Evolutionary conservation across 2,329 filamentous ascomycete genomes (phyloP), one percentile per base, ranked within the genome.

Genomic region (Hypomyces perniciosus): DNA sequence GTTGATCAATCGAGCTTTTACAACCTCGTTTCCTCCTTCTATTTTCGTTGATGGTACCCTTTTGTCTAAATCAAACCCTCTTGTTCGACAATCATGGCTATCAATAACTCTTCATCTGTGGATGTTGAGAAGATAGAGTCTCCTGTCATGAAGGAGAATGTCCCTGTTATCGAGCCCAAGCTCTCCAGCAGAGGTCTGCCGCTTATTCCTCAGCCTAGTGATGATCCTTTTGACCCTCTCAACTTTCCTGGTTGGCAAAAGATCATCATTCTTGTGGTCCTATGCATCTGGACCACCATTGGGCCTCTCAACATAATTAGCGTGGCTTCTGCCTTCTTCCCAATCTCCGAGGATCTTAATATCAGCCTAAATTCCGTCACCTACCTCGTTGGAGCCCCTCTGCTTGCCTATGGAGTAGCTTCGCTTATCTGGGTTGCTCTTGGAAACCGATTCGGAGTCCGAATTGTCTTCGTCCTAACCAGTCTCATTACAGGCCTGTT

Each of bases 311-410:
- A 46, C 34, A 46, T 46, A 35, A 46, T 46, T 46, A 10, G 34
- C 28, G 44, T 46, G 34, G 44, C 44, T 26, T 12, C 44, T 46
- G 44, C 44, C 12, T 46, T 46, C 34, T 46, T 46, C n/a, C 34
- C 34, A n/a, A 46, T 46, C 26, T 46, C 34, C 2, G 44, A 46
- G 30, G 44, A 46, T 4, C 35, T 46, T 20, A 12, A 46, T 35
- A 46, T 46, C 34, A 46, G 44, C 29, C 44, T 46, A 27, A 46
- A 30, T n/a, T 46, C 44, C 6, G 44, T 46, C 12, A 46, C 44
- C 9, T 46, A 46, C 27, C 44, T 46, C 1, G 44, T 46, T 8
- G 44, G 44, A 39, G 44, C 44, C 20, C 44, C 44, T 29, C 39
- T 46, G n/a, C 35, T 46, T 5, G 29, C 44, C 13, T 46, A 46